Base-by-base conservation (phyloP, 805 yeast species). In the Monosporozyma aerobia region DNA sequence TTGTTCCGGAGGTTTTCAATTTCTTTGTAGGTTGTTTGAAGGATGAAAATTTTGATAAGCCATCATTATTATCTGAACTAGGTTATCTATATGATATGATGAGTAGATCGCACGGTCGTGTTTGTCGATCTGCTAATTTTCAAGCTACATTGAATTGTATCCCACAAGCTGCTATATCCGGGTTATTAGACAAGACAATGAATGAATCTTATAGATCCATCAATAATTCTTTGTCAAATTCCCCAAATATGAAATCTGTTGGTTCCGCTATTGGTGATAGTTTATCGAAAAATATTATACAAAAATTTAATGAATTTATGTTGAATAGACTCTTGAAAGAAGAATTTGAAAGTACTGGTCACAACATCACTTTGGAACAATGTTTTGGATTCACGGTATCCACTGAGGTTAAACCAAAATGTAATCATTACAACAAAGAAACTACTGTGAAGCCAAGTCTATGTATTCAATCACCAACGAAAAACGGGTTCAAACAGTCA, bases 71-170 rank as follows among this genome's bases (percentile, higher is more conserved):
- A 29, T 82, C 87, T 48, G 97, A 94, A 63, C 70, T 90, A 47
- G 99, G 97, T 0, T 88, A 89, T 57, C 71, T 95, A 13, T 88
- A 81, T 69, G 98, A 95, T 63, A 92, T 94, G 99, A 77, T 92
- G 69, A 77, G 77, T 44, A 87, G 87, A 64, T 89, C 96, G 0
- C 70, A 77, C 13, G 94, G 95, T 0, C 77, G 79, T 40, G 87
- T 86, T 59, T 89, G 92, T 60, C 80, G 87, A 41, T 85, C 96
- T 0, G 74, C 90, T 1, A 94, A 94, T 63, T 89, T 92, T 62
- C 84, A 82, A 57, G 71, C 74, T 37, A 65, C 80, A 3, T 63
- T 85, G 41, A 71, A 74, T 9, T 64, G 75, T 1, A 65, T 74
- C 1, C 79, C 79, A 5, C 59, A 57, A 33, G 87, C 87, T 0